Base-by-base conservation (phyloP, 1,284 basidiomycete genomes). In the Mrakiaceae sp. region DNA sequence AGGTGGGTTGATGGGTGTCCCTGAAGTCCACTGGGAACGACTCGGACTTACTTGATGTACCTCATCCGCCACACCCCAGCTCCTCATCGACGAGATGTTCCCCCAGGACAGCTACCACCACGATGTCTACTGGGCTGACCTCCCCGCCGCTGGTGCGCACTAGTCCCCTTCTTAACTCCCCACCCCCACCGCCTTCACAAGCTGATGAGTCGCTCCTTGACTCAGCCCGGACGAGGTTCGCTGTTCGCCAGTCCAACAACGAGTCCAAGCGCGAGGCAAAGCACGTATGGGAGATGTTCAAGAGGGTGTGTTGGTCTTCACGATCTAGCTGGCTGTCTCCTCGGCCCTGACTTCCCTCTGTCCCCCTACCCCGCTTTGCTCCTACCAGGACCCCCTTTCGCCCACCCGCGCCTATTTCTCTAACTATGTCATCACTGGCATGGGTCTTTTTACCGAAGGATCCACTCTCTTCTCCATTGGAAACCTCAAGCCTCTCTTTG, bases 381-480 rank as follows among this genome's bases (percentile, higher is more conserved):
- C 3, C 7, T 48, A 14, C 7, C 46, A 61, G 53, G 57, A 63
- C 16, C 76, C 77, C 1, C 63, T 74, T 7, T 75, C 74, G 44
- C 80, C 80, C 9, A 53, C 81, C 47, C 65, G 67, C 9, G 73
- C 74, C 50, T 82, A 82, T 75, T 80, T 72, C 67, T 63, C 64
- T 63, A 76, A 77, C 70, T 81, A 81, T 68, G 79, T 81, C 58
- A 70, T 80, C 60, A 79, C 76, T 58, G 80, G 81, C 68, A 77
- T 81, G 71, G 80, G 80, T 67, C 76, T 81, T 60, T 81, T 81
- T 70, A 80, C 79, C 51, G 79, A 56, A 53, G 76, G 75, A 6
- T 78, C 70, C 69, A 78, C 78, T 46, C 74, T 81, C 60, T 81
- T 81, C 74, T 80, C 80, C 5, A 81, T 82, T 69, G 81, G 81